Conservation (phyloP, 176 grass and related monocot species). For the Lolium multiflorum region DNA sequence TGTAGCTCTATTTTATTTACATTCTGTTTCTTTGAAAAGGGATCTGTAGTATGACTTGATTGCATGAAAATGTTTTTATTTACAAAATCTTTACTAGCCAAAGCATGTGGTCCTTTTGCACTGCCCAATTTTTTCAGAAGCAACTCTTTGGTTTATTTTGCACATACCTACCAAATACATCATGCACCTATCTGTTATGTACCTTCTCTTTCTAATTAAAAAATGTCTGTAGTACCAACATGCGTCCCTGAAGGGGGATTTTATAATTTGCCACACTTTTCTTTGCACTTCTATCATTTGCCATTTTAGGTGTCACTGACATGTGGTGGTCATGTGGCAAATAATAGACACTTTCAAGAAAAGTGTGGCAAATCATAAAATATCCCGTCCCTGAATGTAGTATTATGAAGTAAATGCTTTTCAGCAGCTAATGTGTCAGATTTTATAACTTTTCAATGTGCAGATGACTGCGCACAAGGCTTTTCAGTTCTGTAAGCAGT, state of each 20-base stretch:
- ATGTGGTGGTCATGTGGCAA: too few species aligned
- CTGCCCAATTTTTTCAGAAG: neutral
- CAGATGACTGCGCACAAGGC: slow-evolving; percentile 97
- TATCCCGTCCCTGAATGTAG: neutral
- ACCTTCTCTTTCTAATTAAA: neutral
- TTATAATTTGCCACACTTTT: too few species aligned
- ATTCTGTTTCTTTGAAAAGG: neutral
- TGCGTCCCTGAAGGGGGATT: neutral
- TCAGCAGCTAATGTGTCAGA: slow-evolving; percentile 2
- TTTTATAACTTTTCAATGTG: slow-evolving; percentile 11
- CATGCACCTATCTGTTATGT: neutral
- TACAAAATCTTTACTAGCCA: neutral
- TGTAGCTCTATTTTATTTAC: neutral
- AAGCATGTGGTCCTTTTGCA: neutral
- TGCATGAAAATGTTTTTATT: neutral
- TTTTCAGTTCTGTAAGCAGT: slow-evolving; percentile 98
- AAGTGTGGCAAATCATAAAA: too few species aligned
- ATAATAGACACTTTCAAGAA: too few species aligned
- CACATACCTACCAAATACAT: neutral
- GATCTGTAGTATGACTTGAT: neutral
- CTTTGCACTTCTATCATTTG: too few species aligned
- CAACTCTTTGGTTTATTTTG: neutral
- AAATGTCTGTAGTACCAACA: neutral
- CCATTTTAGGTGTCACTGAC: too few species aligned
- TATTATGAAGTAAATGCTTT: neutral